Conservation (phyloP, 192 early-diverging fungal species). For the Pecoramyces ruminantium region DNA sequence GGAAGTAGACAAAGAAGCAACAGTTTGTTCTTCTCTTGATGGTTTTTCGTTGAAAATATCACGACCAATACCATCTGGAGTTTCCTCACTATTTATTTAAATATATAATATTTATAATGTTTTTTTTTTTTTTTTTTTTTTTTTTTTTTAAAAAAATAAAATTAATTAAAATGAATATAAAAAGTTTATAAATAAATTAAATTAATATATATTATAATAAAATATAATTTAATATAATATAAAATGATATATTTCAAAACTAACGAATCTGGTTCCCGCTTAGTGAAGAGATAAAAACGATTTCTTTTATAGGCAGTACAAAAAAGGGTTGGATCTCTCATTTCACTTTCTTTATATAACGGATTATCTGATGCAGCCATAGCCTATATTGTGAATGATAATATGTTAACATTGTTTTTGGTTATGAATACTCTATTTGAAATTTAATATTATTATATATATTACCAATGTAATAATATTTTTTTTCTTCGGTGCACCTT, state of each 20-base stretch:
- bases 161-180: no score
- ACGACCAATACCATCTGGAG: constrained; percentile 18
- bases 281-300: constrained; percentile 86
- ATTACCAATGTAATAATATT: constrained; percentile 47
- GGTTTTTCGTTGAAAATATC: constrained; percentile 98
- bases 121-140: neutral
- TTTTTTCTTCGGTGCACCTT: constrained; percentile 76
- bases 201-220: no score
- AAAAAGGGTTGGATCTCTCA: constrained; percentile 70
- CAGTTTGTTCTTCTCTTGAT: constrained; percentile 82
- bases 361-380: constrained; percentile 80
- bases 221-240: no score
- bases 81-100: neutral
- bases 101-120: neutral
- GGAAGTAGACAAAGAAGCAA: constrained; percentile 34
- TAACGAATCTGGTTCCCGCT: constrained; percentile 64
- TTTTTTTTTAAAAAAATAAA: no score
- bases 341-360: constrained; percentile 41
- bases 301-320: constrained; percentile 80
- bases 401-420: no score
- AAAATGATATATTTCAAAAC: constrained; percentile 3
- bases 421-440: no score
- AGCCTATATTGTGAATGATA: constrained; percentile 12
- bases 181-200: no score
- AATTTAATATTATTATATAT: neutral